Conservation (phyloP, 257 asterid genomes). For the Ocimum tenuiflorum region DNA sequence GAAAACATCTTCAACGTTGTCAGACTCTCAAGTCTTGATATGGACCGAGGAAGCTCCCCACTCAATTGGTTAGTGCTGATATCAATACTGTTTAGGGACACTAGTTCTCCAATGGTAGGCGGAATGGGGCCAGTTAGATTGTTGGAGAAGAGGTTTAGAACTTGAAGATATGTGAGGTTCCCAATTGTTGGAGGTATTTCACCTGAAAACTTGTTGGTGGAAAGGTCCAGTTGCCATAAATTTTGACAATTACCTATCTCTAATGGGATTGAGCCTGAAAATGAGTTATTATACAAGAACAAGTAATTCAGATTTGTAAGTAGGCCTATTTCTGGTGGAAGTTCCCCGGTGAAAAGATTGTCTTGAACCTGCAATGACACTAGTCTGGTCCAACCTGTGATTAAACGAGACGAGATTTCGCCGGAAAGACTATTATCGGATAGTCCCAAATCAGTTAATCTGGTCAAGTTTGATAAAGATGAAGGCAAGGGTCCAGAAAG, state of each 20-base stretch:
- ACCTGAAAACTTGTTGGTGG: constrained; percentile 52
- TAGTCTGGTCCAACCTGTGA: constrained; percentile 50
- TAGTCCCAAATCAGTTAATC: constrained; percentile 44
- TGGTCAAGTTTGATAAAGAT: constrained; percentile 53
- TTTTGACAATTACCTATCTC: constrained; percentile 45
- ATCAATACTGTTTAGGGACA: constrained; percentile 30
- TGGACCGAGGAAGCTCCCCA: constrained; percentile 55
- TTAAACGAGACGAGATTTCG: constrained; percentile 33
- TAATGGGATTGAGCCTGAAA: constrained; percentile 54
- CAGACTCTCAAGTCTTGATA: constrained; percentile 42
- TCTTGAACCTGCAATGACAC: constrained; percentile 55
- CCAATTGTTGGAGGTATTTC: constrained; percentile 49
- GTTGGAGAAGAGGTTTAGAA: constrained; percentile 47
- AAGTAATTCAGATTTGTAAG: constrained; percentile 33
- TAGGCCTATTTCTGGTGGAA: constrained; percentile 56
- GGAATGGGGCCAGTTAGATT: constrained; percentile 56
- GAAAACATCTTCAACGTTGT: constrained; percentile 26
- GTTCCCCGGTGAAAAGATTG: constrained; percentile 47
- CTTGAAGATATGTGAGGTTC: constrained; percentile 38
- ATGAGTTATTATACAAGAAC: constrained; percentile 36
- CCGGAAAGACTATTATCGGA: constrained; percentile 61
- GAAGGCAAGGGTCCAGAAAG: constrained; percentile 57
- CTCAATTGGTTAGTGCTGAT: constrained; percentile 42
- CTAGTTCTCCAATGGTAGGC: constrained; percentile 43
- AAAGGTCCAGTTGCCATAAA: constrained; percentile 32